Conservation (phyloP, 2,329 filamentous ascomycete species). For the Penicillium frequentans region DNA sequence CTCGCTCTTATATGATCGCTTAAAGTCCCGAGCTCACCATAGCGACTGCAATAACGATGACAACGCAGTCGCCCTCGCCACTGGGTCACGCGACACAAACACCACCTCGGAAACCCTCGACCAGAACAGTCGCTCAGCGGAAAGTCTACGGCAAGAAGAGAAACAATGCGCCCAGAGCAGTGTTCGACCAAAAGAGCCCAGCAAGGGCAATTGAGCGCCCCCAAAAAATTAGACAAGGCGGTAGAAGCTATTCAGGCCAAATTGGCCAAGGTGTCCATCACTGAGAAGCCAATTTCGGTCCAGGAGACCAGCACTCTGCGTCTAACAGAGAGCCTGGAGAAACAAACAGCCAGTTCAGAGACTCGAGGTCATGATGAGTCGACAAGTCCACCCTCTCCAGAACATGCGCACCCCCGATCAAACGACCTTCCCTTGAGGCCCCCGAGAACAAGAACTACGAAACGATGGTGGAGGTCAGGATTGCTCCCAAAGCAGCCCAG, state of each 20-base stretch:
- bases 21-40: not conserved
- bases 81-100: slow-evolving; percentile 20
- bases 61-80: slow-evolving; percentile 11
- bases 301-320: not conserved
- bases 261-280: slow-evolving; percentile 29
- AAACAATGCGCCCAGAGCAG: slow-evolving; percentile 35
- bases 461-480: slow-evolving; percentile 31
- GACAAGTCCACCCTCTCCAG: not conserved
- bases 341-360: not conserved
- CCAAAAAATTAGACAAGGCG: slow-evolving; percentile 6
- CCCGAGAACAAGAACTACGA: slow-evolving; percentile 16
- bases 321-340: not conserved
- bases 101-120: slow-evolving; percentile 20
- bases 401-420: not conserved
- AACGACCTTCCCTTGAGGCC: not conserved
- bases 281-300: slow-evolving; percentile 9
- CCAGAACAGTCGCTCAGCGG: slow-evolving; percentile 28
- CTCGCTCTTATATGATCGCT: not conserved
- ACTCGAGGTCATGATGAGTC: not conserved
- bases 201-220: slow-evolving; percentile 2
- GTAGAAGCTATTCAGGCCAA: slow-evolving; percentile 27
- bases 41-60: slow-evolving; percentile 7
- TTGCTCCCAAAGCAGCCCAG: slow-evolving; percentile 2
- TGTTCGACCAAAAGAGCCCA: slow-evolving; percentile 35
- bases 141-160: slow-evolving; percentile 39